A percentile compares a stretch with the other conserved stretches of the same genome.
These are phyloP conservation scores for Tuber umbilicatum DNA, from an alignment of 495 filamentous ascomycete species.

Conservation along the genomic window DNA sequence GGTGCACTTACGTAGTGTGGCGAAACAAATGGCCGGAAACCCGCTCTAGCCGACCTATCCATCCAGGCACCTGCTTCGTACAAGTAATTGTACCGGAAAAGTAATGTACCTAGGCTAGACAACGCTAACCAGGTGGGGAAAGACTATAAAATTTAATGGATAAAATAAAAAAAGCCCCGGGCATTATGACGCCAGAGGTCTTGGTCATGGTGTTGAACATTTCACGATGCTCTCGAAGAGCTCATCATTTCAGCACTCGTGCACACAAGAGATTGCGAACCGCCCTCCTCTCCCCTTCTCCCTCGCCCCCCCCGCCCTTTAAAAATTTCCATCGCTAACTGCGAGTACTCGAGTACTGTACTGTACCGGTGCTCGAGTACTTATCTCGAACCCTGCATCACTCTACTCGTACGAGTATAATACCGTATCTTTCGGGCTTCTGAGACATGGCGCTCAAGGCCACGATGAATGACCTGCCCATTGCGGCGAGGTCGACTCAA, in stretches of 20 bases:
- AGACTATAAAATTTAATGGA: neutral
- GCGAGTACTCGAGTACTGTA: too few relatives aligned
- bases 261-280: slow-evolving; percentile 12
- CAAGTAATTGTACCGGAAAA: neutral
- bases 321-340: too few relatives aligned
- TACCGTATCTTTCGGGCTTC: neutral
- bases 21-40: slow-evolving; percentile 3
- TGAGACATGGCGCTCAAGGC: slow-evolving; percentile 21
- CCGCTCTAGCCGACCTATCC: neutral
- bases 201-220: slow-evolving; percentile 19
- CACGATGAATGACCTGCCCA: slow-evolving; percentile 20
- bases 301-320: neutral
- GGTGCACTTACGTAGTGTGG: neutral
- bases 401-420: slow-evolving; percentile 7
- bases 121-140: neutral
- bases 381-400: slow-evolving; percentile 23
- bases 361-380: too few relatives aligned
- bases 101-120: neutral
- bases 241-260: neutral
- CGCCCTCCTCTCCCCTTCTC: neutral
- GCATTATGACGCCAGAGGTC: neutral
- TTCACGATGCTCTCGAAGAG: slow-evolving; percentile 6
- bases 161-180: neutral
- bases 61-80: neutral
- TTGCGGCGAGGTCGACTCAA: slow-evolving; percentile 16